phyloP scores from a whole-genome alignment of 1,284 basidiomycete genomes.

The Puccinia novopanici region DNA sequence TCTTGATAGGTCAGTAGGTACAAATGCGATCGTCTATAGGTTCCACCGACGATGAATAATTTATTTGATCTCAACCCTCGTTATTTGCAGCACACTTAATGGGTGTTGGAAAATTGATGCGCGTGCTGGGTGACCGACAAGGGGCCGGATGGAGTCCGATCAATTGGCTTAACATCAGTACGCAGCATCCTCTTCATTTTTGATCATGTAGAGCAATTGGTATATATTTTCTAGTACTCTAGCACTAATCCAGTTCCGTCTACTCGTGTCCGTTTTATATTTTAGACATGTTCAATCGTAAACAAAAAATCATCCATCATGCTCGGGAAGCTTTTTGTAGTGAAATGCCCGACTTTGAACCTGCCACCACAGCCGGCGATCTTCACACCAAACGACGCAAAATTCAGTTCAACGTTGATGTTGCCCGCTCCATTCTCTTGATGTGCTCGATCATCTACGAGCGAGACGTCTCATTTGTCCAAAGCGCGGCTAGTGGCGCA shows the following conservation, averaged over 20 bases:
- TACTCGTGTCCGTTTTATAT: background rate
- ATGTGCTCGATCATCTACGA: slow-evolving; percentile 46
- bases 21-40: background rate
- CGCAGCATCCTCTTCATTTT: no score
- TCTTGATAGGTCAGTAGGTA: slow-evolving; percentile 33
- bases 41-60: no score
- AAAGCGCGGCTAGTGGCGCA: slow-evolving; percentile 17
- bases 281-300: slow-evolving; percentile 29
- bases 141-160: slow-evolving; percentile 42
- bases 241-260: background rate
- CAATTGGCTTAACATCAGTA: slow-evolving; percentile 48
- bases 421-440: slow-evolving; percentile 37
- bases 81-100: slow-evolving; percentile 9
- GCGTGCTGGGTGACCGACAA: slow-evolving; percentile 27
- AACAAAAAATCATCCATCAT: slow-evolving; percentile 15
- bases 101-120: slow-evolving; percentile 36
- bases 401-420: slow-evolving; percentile 38
- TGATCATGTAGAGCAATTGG: no score
- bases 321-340: slow-evolving; percentile 28
- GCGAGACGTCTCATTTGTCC: slow-evolving; percentile 17
- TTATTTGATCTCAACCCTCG: background rate
- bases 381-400: slow-evolving; percentile 18
- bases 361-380: slow-evolving; percentile 7
- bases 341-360: slow-evolving; percentile 19
- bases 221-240: background rate